Percentiles rank a stretch among this genome's conserved stretches.
Conservation (phyloP, 2,329 filamentous ascomycete species). For the Arthrobotrys sinensis region DNA sequence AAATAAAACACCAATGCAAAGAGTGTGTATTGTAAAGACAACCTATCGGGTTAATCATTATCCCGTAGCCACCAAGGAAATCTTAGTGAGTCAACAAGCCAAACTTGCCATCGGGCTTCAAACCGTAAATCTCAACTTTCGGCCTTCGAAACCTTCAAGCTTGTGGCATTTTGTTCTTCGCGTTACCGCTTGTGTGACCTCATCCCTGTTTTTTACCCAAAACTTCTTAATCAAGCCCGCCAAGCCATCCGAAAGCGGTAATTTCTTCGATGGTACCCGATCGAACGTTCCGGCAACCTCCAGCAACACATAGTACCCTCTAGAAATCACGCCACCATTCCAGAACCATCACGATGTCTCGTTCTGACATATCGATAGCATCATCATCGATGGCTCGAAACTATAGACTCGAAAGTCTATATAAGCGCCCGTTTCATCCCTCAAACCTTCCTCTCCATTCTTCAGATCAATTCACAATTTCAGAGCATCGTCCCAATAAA, state of each 20-base stretch:
- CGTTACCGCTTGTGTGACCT: background rate
- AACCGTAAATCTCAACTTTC: background rate
- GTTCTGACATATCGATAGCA: constrained; percentile 17
- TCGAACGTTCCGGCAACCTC: constrained; percentile 52
- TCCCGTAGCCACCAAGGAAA: background rate
- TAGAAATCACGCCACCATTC: constrained; percentile 39
- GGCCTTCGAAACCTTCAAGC: background rate
- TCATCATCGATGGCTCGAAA: constrained; percentile 9
- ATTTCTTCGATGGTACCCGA: constrained; percentile 24
- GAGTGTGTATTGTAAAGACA: no score
- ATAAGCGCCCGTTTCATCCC: constrained; percentile 31
- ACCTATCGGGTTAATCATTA: background rate
- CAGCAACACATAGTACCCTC: constrained; percentile 38
- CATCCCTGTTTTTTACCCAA: constrained; percentile 3
- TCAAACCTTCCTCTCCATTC: constrained; percentile 22
- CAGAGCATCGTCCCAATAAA: background rate
- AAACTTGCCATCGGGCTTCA: background rate
- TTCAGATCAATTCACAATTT: constrained; percentile 31
- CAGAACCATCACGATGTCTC: constrained; percentile 26
- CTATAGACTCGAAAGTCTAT: constrained; percentile 15
- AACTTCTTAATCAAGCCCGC: constrained; percentile 10
- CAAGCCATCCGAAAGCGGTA: constrained; percentile 19
- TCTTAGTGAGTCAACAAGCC: background rate
- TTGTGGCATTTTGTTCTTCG: constrained; percentile 21
- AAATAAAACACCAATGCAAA: no score